A percentile compares a stretch with the other conserved stretches of the same genome.
phyloP scores from a whole-genome alignment of 495 filamentous ascomycete genomes.

The Talaromyces wortmannii region DNA sequence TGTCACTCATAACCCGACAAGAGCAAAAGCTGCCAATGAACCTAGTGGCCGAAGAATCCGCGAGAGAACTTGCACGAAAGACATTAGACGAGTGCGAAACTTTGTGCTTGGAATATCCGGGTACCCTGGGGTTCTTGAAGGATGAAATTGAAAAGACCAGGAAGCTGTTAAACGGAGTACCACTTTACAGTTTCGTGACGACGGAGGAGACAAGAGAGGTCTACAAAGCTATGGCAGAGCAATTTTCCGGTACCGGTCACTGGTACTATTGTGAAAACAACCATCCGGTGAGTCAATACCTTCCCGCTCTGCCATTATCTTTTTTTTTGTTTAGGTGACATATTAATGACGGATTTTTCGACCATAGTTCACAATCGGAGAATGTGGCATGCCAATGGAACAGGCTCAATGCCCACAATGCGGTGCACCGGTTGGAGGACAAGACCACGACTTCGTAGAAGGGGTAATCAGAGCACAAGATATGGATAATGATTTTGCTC shows the following conservation, averaged over 20 bases:
- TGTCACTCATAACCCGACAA: conserved; percentile 18
- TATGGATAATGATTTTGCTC: conserved; percentile 33
- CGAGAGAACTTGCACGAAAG: not conserved
- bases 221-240: conserved; percentile 40
- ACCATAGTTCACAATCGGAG: conserved; percentile 51
- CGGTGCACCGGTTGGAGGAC: conserved; percentile 49
- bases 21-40: conserved; percentile 13
- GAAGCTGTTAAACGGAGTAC: conserved; percentile 8
- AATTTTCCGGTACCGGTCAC: conserved; percentile 48
- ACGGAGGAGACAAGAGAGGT: conserved; percentile 33
- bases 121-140: not conserved
- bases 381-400: conserved; percentile 68
- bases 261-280: conserved; percentile 61
- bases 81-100: not conserved
- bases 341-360: too few species aligned
- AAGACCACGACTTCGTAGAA: conserved; percentile 38
- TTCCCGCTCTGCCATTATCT: not conserved
- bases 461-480: conserved; percentile 42
- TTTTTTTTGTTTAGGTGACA: not conserved
- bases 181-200: conserved; percentile 32
- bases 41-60: too few species aligned
- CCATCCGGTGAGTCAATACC: conserved; percentile 36
- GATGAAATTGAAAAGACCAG: conserved; percentile 7
- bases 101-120: not conserved
- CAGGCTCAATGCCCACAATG: conserved; percentile 57